Evolutionary conservation across 176 grass and related monocot genomes (phyloP), one percentile per base, ranked within the genome.

Genomic region (Aegilops speltoides): DNA sequence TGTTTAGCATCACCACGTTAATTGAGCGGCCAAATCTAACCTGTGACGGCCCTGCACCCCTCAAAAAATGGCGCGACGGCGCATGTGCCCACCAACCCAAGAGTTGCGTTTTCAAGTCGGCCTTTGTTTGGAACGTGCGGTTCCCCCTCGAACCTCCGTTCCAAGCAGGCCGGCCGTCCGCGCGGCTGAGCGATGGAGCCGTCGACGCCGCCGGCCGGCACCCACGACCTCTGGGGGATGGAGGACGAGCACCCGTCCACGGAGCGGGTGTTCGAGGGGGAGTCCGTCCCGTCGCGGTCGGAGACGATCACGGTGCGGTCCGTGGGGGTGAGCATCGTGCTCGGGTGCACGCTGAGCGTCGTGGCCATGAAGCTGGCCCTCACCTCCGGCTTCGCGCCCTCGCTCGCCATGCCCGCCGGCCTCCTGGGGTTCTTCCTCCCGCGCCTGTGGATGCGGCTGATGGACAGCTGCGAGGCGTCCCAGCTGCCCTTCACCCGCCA

Each of bases 401-500:
- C 79, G 15, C 85, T 94, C 41, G 79, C 83, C 63, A 71, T 94
- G 43, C 66, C 93, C 8, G 78, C 93, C 10, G 93, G 72, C 16
- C 84, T 94, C 11, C 82, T 94, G 2, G 87, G 85, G 34, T 87
- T 91, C 84, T 94, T 87, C 92, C 52, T 89, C 29, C 56, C 90
- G 10, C 88, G 76, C 34, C 1, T 57, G 11, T 94, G 92, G 92
- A 85, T 68, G 22, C 85, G 73, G 71, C 33, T 82, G 22, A 14
- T 89, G 56, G 14, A 79, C 41, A 29, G 87, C 41, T 64, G 59
- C 64, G 92, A 82, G 19, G 22, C 25, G 33, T 46, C 79, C 69
- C 79, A 87, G 69, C 37, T 87, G 68, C 90, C 92, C 64, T 97
- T 97, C 87, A 94, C 95, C 5, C 78, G 95, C 4, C 92, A 97